Percentiles rank a stretch among this genome's conserved stretches.
Conservation (phyloP, 768 basidiomycete species). For the Russula abietina region DNA sequence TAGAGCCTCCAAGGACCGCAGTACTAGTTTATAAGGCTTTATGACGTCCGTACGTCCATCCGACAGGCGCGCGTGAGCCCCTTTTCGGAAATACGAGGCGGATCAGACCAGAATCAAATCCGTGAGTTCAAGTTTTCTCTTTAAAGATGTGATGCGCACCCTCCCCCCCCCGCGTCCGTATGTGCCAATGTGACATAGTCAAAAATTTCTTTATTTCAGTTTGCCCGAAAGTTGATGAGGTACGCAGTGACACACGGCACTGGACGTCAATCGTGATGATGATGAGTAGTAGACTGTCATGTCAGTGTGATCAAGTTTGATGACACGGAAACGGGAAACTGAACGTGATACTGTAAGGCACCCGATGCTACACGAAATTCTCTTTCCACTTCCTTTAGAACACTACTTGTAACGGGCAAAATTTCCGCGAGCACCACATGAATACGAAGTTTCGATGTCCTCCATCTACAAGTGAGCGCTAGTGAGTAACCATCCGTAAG, state of each 20-base stretch:
- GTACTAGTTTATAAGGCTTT: neutral
- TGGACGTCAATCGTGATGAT: neutral
- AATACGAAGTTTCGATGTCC: neutral
- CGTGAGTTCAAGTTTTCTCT: too few species aligned
- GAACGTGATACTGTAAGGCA: neutral
- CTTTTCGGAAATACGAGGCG: neutral
- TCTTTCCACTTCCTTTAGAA: neutral
- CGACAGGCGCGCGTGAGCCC: neutral
- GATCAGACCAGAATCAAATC: neutral
- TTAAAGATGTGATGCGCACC: too few species aligned
- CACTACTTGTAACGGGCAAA: neutral
- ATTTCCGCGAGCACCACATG: neutral
- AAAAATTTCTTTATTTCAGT: neutral
- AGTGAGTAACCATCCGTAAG: neutral
- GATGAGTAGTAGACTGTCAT: neutral
- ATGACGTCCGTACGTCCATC: neutral
- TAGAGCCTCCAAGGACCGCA: neutral
- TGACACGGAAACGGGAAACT: too few species aligned
- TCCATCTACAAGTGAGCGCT: neutral
- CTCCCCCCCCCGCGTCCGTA: too few species aligned
- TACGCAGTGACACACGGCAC: neutral
- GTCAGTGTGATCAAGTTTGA: neutral
- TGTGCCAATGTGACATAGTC: neutral
- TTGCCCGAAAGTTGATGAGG: neutral
- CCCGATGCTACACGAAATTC: neutral